Percentiles rank a stretch among this genome's conserved stretches.
These are phyloP conservation scores for Camptophora hylomeconis DNA, from an alignment of 2,329 filamentous ascomycete species.

Conservation along the genomic window DNA sequence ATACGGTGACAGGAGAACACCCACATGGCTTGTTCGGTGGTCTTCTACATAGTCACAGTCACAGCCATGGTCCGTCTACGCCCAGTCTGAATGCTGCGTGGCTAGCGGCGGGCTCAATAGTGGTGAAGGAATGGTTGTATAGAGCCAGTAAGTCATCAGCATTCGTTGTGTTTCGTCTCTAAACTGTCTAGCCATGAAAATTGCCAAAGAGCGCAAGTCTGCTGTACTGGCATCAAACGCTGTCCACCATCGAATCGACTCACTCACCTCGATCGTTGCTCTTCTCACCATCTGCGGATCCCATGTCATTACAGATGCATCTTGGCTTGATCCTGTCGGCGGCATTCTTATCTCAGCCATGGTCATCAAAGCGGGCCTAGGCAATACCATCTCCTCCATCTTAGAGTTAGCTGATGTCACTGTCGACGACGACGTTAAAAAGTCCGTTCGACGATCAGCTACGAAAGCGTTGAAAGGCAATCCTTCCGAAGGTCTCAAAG, in stretches of 20 bases:
- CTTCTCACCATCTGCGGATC: conserved; percentile 79
- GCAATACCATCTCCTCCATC: conserved; percentile 70
- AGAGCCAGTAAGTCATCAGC: conserved; percentile 64
- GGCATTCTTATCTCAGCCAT: conserved; percentile 84
- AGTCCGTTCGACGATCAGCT: conserved; percentile 54
- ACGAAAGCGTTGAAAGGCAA: conserved; percentile 42
- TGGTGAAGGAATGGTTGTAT: conserved; percentile 95
- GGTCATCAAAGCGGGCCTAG: conserved; percentile 80
- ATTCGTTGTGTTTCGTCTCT: conserved; percentile 1
- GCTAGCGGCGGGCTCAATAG: conserved; percentile 79
- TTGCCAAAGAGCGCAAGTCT: conserved; percentile 85
- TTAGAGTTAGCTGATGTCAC: conserved; percentile 83
- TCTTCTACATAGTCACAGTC: conserved; percentile 46
- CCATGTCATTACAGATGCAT: conserved; percentile 70
- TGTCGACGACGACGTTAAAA: conserved; percentile 73
- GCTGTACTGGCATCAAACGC: conserved; percentile 93
- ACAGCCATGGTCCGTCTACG: conserved; percentile 49
- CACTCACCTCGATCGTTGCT: conserved; percentile 86
- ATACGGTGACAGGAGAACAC: conserved; percentile 23
- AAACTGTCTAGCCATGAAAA: conserved; percentile 63
- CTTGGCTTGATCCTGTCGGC: conserved; percentile 89
- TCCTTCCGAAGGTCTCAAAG: conserved; percentile 13
- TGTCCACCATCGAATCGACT: conserved; percentile 91
- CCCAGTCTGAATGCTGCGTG: conserved; percentile 91
- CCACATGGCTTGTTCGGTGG: conserved; percentile 38